Evolutionary conservation across 148 eudicot species (phyloP).

Genomic region (Mesembryanthemum crystallinum): DNA sequence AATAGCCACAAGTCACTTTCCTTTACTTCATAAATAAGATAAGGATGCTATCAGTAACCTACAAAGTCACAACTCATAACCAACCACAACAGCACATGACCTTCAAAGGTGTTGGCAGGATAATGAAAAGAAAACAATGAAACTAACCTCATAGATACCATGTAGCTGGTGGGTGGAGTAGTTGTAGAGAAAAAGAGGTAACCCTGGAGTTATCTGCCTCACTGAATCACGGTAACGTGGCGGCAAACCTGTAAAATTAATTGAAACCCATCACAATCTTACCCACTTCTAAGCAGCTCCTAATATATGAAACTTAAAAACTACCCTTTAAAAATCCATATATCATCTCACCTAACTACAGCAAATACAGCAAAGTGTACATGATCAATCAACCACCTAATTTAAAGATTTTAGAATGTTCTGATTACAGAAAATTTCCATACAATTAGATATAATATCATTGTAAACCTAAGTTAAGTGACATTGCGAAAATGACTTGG

Average conservation of each 20-base stretch:
- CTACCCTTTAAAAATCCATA: background rate
- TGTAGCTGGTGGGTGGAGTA: slow-evolving; percentile 99
- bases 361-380: background rate
- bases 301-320: background rate
- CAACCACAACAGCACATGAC: slow-evolving; percentile 17
- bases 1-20: background rate
- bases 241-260: slow-evolving; percentile 66
- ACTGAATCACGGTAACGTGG: slow-evolving; percentile 98
- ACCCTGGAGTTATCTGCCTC: slow-evolving; percentile 89
- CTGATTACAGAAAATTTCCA: background rate
- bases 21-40: background rate
- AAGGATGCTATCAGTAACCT: background rate
- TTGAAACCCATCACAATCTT: slow-evolving; percentile 13
- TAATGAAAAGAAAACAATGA: background rate
- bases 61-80: slow-evolving; percentile 18
- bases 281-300: slow-evolving; percentile 4
- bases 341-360: background rate
- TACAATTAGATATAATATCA: background rate
- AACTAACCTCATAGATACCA: slow-evolving; percentile 91
- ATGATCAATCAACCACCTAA: background rate
- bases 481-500: background rate
- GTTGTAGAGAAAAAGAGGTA: slow-evolving; percentile 97
- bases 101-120: no score
- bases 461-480: background rate
- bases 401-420: background rate